Base-by-base conservation (phyloP, 2,329 filamentous ascomycete genomes). In the Claviceps paspali region DNA sequence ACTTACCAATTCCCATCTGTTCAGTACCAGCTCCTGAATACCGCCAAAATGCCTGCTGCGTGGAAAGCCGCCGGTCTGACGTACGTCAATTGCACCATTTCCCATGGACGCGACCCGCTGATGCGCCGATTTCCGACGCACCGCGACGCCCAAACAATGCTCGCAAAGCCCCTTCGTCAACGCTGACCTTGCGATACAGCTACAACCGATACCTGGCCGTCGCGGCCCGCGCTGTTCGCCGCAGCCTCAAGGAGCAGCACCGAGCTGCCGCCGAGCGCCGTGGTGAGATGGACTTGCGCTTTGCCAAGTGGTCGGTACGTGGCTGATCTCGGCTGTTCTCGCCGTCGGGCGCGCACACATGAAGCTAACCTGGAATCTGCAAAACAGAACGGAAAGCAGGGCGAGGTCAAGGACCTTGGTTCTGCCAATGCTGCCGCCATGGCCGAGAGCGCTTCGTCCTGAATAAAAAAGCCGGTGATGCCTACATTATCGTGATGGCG, bases 161-260 rank as follows among this genome's bases (percentile, higher is more conserved):
- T 43, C 8, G 6, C 23, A 15, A 19, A 26, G 12, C n/a, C n/a
- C n/a, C n/a, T 22, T 30, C 27, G 12, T 11, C 22, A 10, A 33
- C 14, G 40, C 40, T 41, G 29, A 41, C 33, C n/a, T 15, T 36
- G 17, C 14, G 26, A 26, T 23, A 17, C 33, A 98, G 91, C 70
- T 98, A 98, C 84, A 98, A 98, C 81, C 91, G 87, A 70, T 96
- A 95, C 79, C 79, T 98, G 61, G 79, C 87, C 59, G 76, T 98
- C 67, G 86, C 91, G 57, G 78, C 87, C 65, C 86, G 87, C 65
- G 82, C 84, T 59, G 83, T 98, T 62, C 91, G 92, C 69, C 82
- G 85, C 62, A 93, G 86, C 62, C 73, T 98, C 63, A 95, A 96
- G 75, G 91, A 98, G 58, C 84, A 91, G 41, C 81, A 86, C 70